Evolutionary conservation across 108 stramenopile species (phyloP), one percentile per base, ranked within the genome.

Genomic region (Cyclostephanos tholiformis): DNA sequence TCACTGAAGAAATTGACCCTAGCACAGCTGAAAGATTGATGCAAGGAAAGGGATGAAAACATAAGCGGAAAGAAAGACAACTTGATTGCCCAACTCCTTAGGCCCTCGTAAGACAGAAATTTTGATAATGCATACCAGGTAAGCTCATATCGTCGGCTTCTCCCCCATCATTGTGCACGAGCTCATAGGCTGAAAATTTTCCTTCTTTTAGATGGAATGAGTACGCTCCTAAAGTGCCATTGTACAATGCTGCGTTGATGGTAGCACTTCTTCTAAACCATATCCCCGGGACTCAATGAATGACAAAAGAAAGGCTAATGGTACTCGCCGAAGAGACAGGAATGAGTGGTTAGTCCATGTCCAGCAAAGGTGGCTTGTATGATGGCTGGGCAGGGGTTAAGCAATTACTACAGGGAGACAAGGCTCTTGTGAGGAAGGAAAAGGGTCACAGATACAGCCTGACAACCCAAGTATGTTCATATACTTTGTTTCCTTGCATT

Each of bases 301-400:
- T 83, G 29, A 60, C 84, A 22, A 89, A 89, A 52, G 88, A 89
- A 25, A 69, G 84, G 44, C 69, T 89, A 20, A 79, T 84, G 68
- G 82, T 79, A 2, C 57, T 84, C 20, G 84, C 86, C 11, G 88
- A 87, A 72, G 74, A 55, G 50, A 69, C 82, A 11, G 75, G 86
- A 17, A 79, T 89, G n/a, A 84, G 82, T 30, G 85, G 83, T 38
- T 77, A 87, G 35, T 82, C 86, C 12, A 85, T 87, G 74, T 81
- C 84, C n/a, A 84, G 88, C 23, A 79, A 78, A n/a, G 83, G 82
- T 9, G 80, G 80, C 9, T 80, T 77, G 64, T 86, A 86, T 44
- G 83, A 84, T 61, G 85, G 85, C 20, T 86, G 85, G 85, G 74
- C 69, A 57, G 80, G 75, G 2, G 84, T 86, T 67, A 74, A 74